phyloP scores from a whole-genome alignment of 2,329 filamentous ascomycete genomes.

The Scolecobasidium constrictum region DNA sequence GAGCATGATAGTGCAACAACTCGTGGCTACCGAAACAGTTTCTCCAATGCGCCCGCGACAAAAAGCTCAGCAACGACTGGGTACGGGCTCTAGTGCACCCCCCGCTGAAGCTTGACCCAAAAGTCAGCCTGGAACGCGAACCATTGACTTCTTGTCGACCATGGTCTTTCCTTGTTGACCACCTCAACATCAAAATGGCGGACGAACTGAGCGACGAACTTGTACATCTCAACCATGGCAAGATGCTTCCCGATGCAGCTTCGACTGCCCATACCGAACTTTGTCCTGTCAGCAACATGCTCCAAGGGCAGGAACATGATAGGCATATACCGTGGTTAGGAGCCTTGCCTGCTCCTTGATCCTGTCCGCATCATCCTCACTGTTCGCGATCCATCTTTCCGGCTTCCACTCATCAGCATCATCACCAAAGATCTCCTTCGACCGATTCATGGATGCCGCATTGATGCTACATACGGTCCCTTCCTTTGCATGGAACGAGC shows the following conservation, averaged over 20 bases:
- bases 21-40: no score
- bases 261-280: background rate
- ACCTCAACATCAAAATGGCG: conserved; percentile 14
- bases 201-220: conserved; percentile 13
- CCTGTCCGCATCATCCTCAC: background rate
- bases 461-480: background rate
- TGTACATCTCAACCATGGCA: conserved; percentile 12
- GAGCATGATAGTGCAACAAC: no score
- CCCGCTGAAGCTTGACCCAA: conserved; percentile 4
- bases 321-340: background rate
- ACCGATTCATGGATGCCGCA: background rate
- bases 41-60: no score
- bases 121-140: conserved; percentile 13
- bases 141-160: conserved; percentile 10
- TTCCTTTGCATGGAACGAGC: background rate
- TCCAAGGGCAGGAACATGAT: no score
- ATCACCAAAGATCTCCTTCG: conserved; percentile 19
- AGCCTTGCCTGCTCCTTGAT: background rate
- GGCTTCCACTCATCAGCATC: conserved; percentile 23
- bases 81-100: background rate
- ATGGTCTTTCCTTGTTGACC: conserved; percentile 11
- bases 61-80: no score
- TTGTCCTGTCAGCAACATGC: no score
- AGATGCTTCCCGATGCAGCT: background rate
- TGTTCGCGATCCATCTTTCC: conserved; percentile 19